Conservation (phyloP, 1,284 basidiomycete species). For the Tilletia caries region DNA sequence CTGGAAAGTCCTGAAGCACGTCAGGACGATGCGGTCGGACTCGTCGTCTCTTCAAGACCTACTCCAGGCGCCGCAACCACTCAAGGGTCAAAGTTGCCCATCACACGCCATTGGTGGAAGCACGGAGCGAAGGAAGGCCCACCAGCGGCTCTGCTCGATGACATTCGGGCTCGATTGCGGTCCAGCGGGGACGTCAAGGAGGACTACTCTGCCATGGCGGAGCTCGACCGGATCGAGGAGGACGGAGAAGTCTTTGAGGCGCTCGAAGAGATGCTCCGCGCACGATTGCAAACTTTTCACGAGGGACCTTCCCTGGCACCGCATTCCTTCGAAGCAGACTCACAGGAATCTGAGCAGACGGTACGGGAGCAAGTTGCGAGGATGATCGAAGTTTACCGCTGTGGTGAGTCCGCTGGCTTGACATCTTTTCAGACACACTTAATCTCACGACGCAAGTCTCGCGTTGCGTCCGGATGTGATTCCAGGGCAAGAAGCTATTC, state of each 20-base stretch:
- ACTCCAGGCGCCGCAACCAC: neutral
- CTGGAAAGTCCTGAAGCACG: slow-evolving; percentile 16
- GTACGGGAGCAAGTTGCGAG: neutral
- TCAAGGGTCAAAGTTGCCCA: neutral
- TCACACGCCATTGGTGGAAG: slow-evolving; percentile 3
- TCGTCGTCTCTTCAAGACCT: slow-evolving; percentile 14
- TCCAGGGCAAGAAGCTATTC: neutral
- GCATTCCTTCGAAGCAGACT: neutral
- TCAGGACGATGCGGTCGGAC: slow-evolving; percentile 36
- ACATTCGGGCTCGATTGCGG: neutral
- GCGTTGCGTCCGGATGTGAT: too few species aligned
- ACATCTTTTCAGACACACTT: too few species aligned
- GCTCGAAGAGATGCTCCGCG: neutral
- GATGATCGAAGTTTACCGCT: neutral
- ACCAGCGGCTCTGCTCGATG: slow-evolving; percentile 10
- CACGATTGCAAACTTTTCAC: neutral
- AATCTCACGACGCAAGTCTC: too few species aligned
- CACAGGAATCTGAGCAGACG: neutral
- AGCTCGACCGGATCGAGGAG: neutral
- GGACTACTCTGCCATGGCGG: neutral
- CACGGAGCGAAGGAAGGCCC: neutral
- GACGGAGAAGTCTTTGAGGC: slow-evolving; percentile 1
- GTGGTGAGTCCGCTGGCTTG: neutral
- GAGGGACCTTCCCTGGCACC: neutral
- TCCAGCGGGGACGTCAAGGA: neutral